phyloP scores from a whole-genome alignment of 495 filamentous ascomycete species.

The Penicillium soppii region DNA sequence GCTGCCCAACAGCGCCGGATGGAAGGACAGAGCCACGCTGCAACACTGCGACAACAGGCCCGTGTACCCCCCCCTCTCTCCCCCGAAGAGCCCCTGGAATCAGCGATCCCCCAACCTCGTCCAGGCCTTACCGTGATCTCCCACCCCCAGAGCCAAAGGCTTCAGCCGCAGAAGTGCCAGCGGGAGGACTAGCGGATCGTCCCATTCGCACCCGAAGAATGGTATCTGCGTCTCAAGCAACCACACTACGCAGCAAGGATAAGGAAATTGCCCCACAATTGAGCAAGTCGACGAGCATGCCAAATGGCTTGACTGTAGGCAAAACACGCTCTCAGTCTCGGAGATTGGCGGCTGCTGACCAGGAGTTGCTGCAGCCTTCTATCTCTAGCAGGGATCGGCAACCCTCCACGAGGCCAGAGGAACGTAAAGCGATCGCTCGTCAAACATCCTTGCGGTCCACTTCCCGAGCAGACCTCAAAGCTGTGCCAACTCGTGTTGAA shows the following conservation, averaged over 20 bases:
- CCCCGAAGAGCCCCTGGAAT: conserved; percentile 31
- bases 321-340: conserved; percentile 51
- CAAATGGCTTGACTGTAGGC: conserved; percentile 38
- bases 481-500: conserved; percentile 9
- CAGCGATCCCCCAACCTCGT: conserved; percentile 21
- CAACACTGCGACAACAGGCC: conserved; percentile 48
- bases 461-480: conserved; percentile 17
- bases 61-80: conserved; percentile 30
- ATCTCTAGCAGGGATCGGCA: conserved; percentile 23
- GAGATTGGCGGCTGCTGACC: conserved; percentile 34
- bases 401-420: conserved; percentile 21
- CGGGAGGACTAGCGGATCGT: conserved; percentile 42
- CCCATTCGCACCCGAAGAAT: conserved; percentile 42
- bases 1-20: conserved; percentile 43
- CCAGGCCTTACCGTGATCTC: conserved; percentile 18
- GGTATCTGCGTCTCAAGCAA: conserved; percentile 37
- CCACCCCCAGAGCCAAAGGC: conserved; percentile 15
- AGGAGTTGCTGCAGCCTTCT: conserved; percentile 15
- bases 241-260: conserved; percentile 32
- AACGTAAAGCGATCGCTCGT: conserved; percentile 7
- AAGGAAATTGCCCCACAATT: conserved; percentile 25
- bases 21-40: conserved; percentile 47
- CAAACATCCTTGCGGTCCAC: conserved; percentile 20
- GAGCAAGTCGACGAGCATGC: conserved; percentile 31
- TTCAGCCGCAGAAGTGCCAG: conserved; percentile 4